Conservation (phyloP, 2,329 filamentous ascomycete genomes). For the Sclerotinia minor region DNA sequence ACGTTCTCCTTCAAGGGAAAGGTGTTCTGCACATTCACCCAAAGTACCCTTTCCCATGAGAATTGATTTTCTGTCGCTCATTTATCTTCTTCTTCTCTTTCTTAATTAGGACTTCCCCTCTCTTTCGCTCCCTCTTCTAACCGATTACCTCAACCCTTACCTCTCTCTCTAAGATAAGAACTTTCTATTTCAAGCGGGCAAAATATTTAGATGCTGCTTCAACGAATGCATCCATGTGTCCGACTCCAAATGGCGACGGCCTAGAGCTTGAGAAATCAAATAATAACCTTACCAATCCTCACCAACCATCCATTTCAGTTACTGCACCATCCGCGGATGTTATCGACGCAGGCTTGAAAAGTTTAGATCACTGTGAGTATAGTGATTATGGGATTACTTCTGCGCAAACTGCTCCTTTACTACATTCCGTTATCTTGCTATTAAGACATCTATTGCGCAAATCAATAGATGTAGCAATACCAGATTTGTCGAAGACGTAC, state of each 20-base stretch:
- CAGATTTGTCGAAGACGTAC: not conserved
- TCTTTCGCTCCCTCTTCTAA: conserved; percentile 28
- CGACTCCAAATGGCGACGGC: conserved; percentile 40
- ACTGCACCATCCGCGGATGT: conserved; percentile 40
- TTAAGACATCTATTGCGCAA: conserved; percentile 1
- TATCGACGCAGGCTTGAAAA: conserved; percentile 75
- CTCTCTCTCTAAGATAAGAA: not conserved
- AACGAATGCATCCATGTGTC: conserved; percentile 42
- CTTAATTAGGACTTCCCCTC: conserved; percentile 27
- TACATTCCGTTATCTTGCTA: not conserved
- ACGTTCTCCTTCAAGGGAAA: not conserved
- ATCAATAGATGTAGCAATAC: not conserved
- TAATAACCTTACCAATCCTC: conserved; percentile 24
- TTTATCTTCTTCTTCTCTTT: not conserved
- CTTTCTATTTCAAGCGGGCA: not conserved
- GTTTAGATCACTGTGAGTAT: conserved; percentile 70
- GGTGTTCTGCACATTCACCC: not conserved
- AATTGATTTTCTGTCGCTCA: conserved; percentile 3
- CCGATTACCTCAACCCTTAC: not conserved
- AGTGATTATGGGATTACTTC: conserved; percentile 4
- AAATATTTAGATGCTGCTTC: conserved; percentile 34
- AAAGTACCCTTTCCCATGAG: not conserved
- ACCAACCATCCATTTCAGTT: conserved; percentile 39
- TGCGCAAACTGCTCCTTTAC: not conserved
- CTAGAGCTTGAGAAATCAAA: conserved; percentile 40